These are phyloP conservation scores for Ilex asprella DNA, from an alignment of 257 asterid genomes.

Conservation along the genomic window DNA sequence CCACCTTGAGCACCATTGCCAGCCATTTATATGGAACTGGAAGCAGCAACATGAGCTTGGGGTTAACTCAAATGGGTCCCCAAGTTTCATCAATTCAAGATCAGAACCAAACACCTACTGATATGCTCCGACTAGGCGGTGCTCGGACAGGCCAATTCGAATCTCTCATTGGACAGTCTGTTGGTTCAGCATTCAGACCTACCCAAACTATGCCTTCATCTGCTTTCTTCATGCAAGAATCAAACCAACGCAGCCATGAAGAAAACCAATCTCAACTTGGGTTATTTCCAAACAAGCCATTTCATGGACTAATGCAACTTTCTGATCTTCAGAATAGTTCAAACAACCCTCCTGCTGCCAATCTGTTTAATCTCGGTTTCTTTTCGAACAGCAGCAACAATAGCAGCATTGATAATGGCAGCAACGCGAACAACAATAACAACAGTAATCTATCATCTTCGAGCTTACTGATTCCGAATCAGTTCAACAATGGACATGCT, in stretches of 20 bases:
- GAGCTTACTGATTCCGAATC: neutral
- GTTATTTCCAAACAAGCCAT: conserved; percentile 25
- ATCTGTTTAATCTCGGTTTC: conserved; percentile 54
- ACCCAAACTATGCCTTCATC: conserved; percentile 17
- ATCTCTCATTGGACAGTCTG: conserved; percentile 29
- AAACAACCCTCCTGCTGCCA: conserved; percentile 23
- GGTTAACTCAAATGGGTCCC: conserved; percentile 32
- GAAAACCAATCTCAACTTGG: conserved; percentile 30
- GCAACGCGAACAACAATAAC: neutral
- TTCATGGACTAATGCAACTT: conserved; percentile 56
- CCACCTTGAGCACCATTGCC: conserved; percentile 44
- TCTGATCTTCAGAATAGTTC: conserved; percentile 43
- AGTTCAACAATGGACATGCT: neutral
- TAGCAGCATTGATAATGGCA: conserved; percentile 9
- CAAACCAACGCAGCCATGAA: conserved; percentile 7
- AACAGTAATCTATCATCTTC: neutral
- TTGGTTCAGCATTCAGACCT: conserved; percentile 1
- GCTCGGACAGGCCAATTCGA: conserved; percentile 32
- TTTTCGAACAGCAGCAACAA: conserved; percentile 28
- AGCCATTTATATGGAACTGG: conserved; percentile 27
- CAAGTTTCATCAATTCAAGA: conserved; percentile 16
- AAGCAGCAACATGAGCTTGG: conserved; percentile 21
- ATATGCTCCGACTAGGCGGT: conserved; percentile 29
- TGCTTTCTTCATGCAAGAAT: conserved; percentile 21
- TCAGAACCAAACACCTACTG: conserved; percentile 19